Conservation (phyloP, 192 early-diverging fungal species). For the Rhizoclosmatium sp. region DNA sequence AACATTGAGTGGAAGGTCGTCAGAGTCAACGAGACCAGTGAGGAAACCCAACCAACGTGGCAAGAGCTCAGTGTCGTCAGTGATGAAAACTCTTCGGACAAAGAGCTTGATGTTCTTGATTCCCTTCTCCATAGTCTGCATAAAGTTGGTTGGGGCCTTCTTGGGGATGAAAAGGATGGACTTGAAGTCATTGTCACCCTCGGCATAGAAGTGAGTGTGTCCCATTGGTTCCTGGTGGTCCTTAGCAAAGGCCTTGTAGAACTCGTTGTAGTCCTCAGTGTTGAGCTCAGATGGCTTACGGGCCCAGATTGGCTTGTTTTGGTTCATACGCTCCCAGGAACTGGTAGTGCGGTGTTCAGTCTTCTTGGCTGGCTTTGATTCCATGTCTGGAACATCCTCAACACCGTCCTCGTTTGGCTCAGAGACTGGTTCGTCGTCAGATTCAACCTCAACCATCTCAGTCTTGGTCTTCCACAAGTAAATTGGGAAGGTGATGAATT, state of each 20-base stretch:
- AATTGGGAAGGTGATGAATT: conserved; percentile 99
- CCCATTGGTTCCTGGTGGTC: conserved; percentile 99
- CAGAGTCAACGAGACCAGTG: conserved; percentile 99
- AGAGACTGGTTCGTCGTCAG: conserved; percentile 81
- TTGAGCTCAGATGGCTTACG: conserved; percentile 97
- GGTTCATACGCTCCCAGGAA: conserved; percentile 96
- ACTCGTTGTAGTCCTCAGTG: conserved; percentile 94
- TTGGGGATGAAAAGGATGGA: conserved; percentile 96
- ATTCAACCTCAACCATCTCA: conserved; percentile 85
- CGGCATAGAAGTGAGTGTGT: conserved; percentile 98
- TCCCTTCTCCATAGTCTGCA: conserved; percentile 99
- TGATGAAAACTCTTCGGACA: conserved; percentile 99
- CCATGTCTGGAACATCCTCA: conserved; percentile 70
- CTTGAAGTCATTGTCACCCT: conserved; percentile 99
- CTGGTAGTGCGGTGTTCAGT: conserved; percentile 81
- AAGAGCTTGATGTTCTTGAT: conserved; percentile 99
- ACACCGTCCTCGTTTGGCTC: conserved; percentile 71
- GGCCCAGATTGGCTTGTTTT: conserved; percentile 98
- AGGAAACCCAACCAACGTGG: conserved; percentile 99
- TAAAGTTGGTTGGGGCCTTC: conserved; percentile 92
- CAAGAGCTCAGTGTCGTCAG: conserved; percentile 99
- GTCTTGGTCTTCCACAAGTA: conserved; percentile 95
- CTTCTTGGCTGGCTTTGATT: conserved; percentile 79
- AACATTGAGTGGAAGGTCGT: conserved; percentile 99
- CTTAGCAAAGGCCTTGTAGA: conserved; percentile 99